Evolutionary conservation across 495 filamentous ascomycete genomes (phyloP).

Genomic region (Hypoxylon perforatum): DNA sequence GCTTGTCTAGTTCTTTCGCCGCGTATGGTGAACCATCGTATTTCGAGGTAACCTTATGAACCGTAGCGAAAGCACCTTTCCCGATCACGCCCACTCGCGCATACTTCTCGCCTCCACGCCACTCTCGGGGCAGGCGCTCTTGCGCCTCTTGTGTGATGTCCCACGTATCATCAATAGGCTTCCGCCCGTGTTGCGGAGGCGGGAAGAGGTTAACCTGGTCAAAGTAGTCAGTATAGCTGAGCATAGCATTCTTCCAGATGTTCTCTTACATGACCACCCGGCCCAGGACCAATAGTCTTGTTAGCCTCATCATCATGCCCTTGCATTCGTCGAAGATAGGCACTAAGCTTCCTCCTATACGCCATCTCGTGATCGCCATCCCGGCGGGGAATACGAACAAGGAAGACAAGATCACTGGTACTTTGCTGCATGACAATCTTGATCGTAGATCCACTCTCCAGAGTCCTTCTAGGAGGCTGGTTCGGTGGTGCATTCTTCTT

Average conservation of each 20-base stretch:
- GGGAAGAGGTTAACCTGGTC: conserved; percentile 46
- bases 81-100: conserved; percentile 84
- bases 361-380: conserved; percentile 65
- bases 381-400: conserved; percentile 83
- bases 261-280: conserved; percentile 55
- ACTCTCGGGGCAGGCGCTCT: conserved; percentile 61
- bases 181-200: conserved; percentile 12
- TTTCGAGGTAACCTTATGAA: conserved; percentile 85
- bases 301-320: conserved; percentile 42
- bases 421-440: conserved; percentile 68
- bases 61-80: conserved; percentile 92
- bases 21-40: conserved; percentile 83
- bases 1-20: conserved; percentile 91
- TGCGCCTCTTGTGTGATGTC: conserved; percentile 13
- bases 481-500: conserved; percentile 51
- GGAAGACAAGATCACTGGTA: conserved; percentile 71
- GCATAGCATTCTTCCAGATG: neutral
- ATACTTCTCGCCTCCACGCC: conserved; percentile 85
- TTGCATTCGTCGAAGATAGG: conserved; percentile 57
- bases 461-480: conserved; percentile 64
- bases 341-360: conserved; percentile 68
- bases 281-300: conserved; percentile 58
- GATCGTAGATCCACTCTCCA: conserved; percentile 78
- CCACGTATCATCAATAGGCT: conserved; percentile 6
- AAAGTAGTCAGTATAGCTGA: conserved; percentile 26